Evolutionary conservation across 768 basidiomycete genomes (phyloP), one percentile per base, ranked within the genome.

Genomic region (Boletus subcaerulescens): DNA sequence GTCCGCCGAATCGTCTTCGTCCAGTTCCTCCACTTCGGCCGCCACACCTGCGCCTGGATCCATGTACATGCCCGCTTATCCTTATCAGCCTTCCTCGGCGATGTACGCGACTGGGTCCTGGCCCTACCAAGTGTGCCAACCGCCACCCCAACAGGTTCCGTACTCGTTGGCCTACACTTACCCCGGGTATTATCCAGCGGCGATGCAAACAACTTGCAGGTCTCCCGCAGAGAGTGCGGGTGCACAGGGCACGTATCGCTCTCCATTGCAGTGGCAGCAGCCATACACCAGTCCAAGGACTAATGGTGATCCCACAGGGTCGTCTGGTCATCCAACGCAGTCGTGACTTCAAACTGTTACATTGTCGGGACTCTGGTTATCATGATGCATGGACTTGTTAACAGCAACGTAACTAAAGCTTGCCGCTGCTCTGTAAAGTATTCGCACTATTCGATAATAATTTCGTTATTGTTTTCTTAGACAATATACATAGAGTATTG

Each of bases 231-330:
- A 58, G 48, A 55, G 45, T 55, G 48, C 40, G 46, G 58, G 57
- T 38, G 45, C 52, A 58, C 70, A 63, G 48, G 65, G 62, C 61
- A 50, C 60, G 59, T 65, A 65, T 32, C 44, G 60, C 46, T 59
- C 65, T 46, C 61, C 56, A 35, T 56, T 74, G 45, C 69, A 70
- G 44, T 76, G 73, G 75, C 74, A 69, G 55, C 62, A 57, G 50
- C 70, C 73, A 46, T 73, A 74, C 40, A 52, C 56, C 24, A 71
- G 74, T 46, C 75, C 75, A 26, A 66, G 68, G 43, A 71, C 78
- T 59, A 72, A 72, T 35, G 55, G 57, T 65, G 75, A 71, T 22
- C 59, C 58, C 17, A 68, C 67, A 65, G 67, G 62, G 45, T 64
- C 63, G 50, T 59, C 66, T 38, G 56, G 46, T 41, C 62, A 52